Percentiles rank a stretch among this genome's conserved stretches.
phyloP scores from a whole-genome alignment of 1,284 basidiomycete species.

The Neolentinus lepideus region DNA sequence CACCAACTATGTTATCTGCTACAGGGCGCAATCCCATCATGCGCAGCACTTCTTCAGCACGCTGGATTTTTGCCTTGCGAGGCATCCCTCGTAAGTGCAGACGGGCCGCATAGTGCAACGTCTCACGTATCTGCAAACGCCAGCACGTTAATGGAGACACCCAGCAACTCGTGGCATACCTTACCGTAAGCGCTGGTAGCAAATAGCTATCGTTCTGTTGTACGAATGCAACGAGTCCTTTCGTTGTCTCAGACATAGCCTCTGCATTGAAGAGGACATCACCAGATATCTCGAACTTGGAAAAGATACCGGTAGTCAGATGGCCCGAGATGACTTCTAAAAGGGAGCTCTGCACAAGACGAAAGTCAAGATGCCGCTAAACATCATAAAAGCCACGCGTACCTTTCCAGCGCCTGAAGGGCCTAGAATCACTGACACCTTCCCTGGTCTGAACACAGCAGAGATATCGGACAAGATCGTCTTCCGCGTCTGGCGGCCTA shows the following conservation, averaged over 20 bases:
- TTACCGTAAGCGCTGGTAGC: conserved; percentile 5
- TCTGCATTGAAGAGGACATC: conserved; percentile 1
- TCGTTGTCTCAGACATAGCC: background rate
- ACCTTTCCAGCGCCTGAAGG: conserved; percentile 4
- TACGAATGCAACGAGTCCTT: conserved; percentile 1
- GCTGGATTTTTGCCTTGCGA: conserved; percentile 28
- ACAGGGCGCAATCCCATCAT: conserved; percentile 44
- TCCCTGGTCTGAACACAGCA: background rate
- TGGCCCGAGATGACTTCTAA: background rate
- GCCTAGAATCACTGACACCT: conserved; percentile 4
- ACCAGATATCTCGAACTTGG: background rate
- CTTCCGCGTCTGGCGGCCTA: background rate
- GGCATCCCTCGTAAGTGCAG: conserved; percentile 34
- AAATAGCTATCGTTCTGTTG: conserved; percentile 4
- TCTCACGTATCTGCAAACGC: conserved; percentile 26
- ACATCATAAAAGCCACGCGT: background rate
- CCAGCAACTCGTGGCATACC: background rate
- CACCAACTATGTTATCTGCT: conserved; percentile 44
- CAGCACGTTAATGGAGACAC: background rate
- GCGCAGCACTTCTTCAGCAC: conserved; percentile 38
- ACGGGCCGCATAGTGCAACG: conserved; percentile 38
- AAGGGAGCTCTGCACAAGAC: background rate
- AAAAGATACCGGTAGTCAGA: background rate
- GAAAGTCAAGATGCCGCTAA: background rate
- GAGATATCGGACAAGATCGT: background rate